Conservation (phyloP, 1,284 basidiomycete species). For the Xerocomus minutiporus region DNA sequence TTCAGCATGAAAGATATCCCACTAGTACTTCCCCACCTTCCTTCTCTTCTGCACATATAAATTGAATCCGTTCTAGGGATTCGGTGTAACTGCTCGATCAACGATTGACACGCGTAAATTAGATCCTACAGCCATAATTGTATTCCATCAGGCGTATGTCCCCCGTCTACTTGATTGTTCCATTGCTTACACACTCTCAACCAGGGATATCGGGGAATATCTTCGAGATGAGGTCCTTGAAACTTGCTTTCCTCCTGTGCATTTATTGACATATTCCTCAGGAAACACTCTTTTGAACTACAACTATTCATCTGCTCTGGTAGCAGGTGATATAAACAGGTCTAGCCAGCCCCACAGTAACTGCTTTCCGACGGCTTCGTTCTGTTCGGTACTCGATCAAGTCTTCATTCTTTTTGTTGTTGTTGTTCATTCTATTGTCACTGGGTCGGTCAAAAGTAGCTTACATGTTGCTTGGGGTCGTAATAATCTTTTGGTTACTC, state of each 20-base stretch:
- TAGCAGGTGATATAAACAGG: slow-evolving; percentile 11
- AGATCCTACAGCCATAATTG: slow-evolving; percentile 97
- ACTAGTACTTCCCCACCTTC: slow-evolving; percentile 51
- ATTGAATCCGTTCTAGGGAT: slow-evolving; percentile 60
- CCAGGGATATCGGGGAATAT: slow-evolving; percentile 94
- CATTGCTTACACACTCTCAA: slow-evolving; percentile 5
- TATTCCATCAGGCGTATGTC: slow-evolving; percentile 93
- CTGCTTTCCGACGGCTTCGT: not conserved
- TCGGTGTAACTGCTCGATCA: slow-evolving; percentile 95
- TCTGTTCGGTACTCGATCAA: not conserved
- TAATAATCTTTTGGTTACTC: not conserved
- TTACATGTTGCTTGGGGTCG: slow-evolving; percentile 13
- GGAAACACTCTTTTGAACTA: slow-evolving; percentile 65
- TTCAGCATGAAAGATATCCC: slow-evolving; percentile 95
- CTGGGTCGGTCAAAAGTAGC: slow-evolving; percentile 29
- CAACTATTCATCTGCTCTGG: slow-evolving; percentile 14
- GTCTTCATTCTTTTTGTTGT: not conserved
- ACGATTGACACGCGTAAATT: slow-evolving; percentile 96
- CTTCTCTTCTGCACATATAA: slow-evolving; percentile 5
- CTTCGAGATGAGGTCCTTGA: slow-evolving; percentile 81
- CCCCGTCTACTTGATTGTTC: slow-evolving; percentile 1
- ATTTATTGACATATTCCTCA: slow-evolving; percentile 28
- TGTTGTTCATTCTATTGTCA: slow-evolving; percentile 3
- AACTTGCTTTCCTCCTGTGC: slow-evolving; percentile 3
- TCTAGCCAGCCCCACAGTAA: not conserved